Evolutionary conservation across 116 monocot genomes (phyloP), one percentile per base, ranked within the genome.

Genomic region (Cymodocea nodosa): DNA sequence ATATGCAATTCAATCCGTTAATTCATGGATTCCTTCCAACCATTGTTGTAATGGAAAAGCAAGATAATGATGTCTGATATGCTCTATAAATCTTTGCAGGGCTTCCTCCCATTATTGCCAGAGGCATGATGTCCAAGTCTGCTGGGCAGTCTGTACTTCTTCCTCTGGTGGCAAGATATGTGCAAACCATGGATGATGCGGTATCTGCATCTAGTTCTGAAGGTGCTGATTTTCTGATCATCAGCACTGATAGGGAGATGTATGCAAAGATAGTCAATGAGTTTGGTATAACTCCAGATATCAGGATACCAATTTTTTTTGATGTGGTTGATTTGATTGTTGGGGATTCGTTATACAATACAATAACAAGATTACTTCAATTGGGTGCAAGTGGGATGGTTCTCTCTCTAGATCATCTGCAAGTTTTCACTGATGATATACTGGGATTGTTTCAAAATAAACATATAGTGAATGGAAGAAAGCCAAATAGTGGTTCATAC

Each of bases 201-300:
- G 23, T 76, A 72, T 78, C 23, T 61, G 90, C 95, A 52, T 74
- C 85, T 52, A 78, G 70, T 74, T 87, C 76, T 67, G 95, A 87
- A 59, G 95, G 95, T 68, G 95, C 87, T 73, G 95, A 95, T 65
- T 85, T 95, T 79, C 85, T 95, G 23, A 87, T 95, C 79, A 56
- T 90, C 25, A 70, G 53, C 17, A 70, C 52, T 36, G 63, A 25
- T 51, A 59, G 7, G 15, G 74, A 67, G 59, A 75, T 74, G 22
- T 58, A 52, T 76, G 52, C 44, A 12, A 66, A 23, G 23, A 59
- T 78, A 52, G 56, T 81, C 23, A 76, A 74, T 51, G 65, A 61
- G 37, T 71, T 73, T 48, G 52, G 56, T 64, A n/a, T 71, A 37
- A 58, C 35, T 37, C 71, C 80, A 73, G 56, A 83, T 54, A 60